phyloP scores from a whole-genome alignment of 2,329 filamentous ascomycete species.

The Botryotinia globosa region DNA sequence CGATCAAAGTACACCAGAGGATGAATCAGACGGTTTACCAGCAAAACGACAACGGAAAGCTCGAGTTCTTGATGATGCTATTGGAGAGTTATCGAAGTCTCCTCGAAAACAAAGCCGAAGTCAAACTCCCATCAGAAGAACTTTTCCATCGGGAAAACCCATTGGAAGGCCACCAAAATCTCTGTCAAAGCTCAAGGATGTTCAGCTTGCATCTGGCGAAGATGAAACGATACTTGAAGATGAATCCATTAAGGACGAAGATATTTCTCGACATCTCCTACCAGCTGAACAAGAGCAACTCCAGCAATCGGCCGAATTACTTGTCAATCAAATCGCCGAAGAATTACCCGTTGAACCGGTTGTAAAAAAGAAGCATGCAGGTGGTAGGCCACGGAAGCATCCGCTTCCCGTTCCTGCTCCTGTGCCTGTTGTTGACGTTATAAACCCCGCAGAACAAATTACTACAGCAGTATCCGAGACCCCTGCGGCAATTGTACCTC shows the following conservation, averaged over 20 bases:
- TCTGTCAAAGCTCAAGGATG: conserved; percentile 32
- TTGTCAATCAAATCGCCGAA: conserved; percentile 28
- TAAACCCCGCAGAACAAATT: conserved; percentile 8
- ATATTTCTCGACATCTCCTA: conserved; percentile 26
- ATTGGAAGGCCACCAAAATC: conserved; percentile 37
- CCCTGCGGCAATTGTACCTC: conserved; percentile 7
- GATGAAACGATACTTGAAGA: conserved; percentile 13
- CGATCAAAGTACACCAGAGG: conserved; percentile 31
- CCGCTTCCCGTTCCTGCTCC: conserved; percentile 14
- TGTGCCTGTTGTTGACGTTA: conserved; percentile 12
- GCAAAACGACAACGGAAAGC: conserved; percentile 33
- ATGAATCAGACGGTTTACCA: conserved; percentile 33
- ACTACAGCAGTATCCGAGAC: conserved; percentile 1
- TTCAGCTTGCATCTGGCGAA: conserved; percentile 28
- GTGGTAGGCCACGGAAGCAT: conserved; percentile 27
- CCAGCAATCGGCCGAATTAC: conserved; percentile 31
- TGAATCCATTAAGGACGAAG: conserved; percentile 18
- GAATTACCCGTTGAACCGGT: conserved; percentile 13
- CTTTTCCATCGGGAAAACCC: conserved; percentile 37
- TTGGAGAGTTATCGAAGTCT: conserved; percentile 22
- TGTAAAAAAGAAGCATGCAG: conserved; percentile 28
- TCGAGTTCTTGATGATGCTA: conserved; percentile 28
- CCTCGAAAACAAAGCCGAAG: conserved; percentile 26
- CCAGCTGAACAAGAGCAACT: conserved; percentile 31
- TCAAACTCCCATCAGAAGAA: conserved; percentile 28